A percentile compares a stretch with the other conserved stretches of the same genome.
Conservation (phyloP, 257 asterid species). For the Fraxinus excelsior region DNA sequence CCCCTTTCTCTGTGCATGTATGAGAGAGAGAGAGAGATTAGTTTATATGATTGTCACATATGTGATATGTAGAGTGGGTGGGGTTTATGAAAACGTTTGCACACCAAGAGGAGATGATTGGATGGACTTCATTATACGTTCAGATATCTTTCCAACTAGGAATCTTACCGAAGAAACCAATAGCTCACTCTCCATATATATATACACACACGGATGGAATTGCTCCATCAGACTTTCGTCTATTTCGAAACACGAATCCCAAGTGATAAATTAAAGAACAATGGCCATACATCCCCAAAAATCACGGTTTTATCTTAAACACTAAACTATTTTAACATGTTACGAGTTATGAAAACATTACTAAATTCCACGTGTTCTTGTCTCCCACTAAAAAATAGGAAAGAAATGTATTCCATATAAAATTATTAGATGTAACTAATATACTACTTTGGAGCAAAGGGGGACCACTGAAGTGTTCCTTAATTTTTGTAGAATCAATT, state of each 20-base stretch:
- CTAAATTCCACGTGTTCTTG: not conserved
- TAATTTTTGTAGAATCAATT: not conserved
- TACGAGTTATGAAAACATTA: too few species aligned
- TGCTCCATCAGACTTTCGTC: not conserved
- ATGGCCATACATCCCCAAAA: too few species aligned
- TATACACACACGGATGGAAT: too few species aligned
- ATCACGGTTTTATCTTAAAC: too few species aligned
- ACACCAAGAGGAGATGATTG: slow-evolving; percentile 48
- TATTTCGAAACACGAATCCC: not conserved
- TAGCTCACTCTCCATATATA: not conserved
- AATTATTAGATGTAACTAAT: too few species aligned
- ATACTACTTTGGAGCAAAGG: too few species aligned
- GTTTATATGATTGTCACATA: slow-evolving; percentile 19
- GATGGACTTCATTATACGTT: slow-evolving; percentile 35
- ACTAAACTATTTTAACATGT: too few species aligned
- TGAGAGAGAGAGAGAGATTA: slow-evolving; percentile 23
- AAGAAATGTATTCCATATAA: too few species aligned
- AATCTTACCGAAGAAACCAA: slow-evolving; percentile 23
- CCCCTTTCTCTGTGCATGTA: not conserved
- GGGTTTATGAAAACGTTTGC: slow-evolving; percentile 45
- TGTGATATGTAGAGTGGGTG: slow-evolving; percentile 35
- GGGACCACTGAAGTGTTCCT: not conserved
- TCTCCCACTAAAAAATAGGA: not conserved
- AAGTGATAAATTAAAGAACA: not conserved
- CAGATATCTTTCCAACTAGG: slow-evolving; percentile 43